These are phyloP conservation scores for Pichia pseudocactophila DNA, from an alignment of 805 yeast genomes.

Conservation along the genomic window DNA sequence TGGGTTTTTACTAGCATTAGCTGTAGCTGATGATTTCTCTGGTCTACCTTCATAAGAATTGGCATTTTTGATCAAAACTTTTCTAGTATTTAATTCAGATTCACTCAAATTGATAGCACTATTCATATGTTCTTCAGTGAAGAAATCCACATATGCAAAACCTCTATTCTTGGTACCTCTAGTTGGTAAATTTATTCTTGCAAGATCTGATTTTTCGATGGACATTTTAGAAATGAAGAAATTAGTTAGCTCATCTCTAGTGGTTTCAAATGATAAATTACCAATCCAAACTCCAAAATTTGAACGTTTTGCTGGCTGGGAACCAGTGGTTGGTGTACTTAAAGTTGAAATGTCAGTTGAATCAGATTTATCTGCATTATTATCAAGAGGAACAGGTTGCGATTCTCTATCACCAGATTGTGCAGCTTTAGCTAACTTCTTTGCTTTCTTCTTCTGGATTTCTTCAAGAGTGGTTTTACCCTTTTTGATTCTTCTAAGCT, in stretches of 20 bases:
- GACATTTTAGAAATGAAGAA: slow-evolving; percentile 56
- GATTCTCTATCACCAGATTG: slow-evolving; percentile 6
- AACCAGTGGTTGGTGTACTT: slow-evolving; percentile 7
- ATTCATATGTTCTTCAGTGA: slow-evolving; percentile 47
- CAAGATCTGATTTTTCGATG: slow-evolving; percentile 50
- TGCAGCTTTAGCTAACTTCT: slow-evolving; percentile 23
- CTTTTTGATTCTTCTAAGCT: slow-evolving; percentile 74
- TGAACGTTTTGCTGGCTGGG: slow-evolving; percentile 29
- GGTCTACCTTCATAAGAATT: slow-evolving; percentile 86
- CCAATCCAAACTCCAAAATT: slow-evolving; percentile 90
- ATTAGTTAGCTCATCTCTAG: slow-evolving; percentile 59
- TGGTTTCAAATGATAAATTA: slow-evolving; percentile 77
- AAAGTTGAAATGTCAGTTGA: slow-evolving; percentile 26
- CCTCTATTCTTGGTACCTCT: slow-evolving; percentile 66
- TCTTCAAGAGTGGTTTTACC: slow-evolving; percentile 59
- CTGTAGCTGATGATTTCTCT: slow-evolving; percentile 20
- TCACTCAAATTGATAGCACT: slow-evolving; percentile 66
- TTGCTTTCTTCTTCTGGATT: slow-evolving; percentile 31
- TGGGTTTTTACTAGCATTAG: slow-evolving; percentile 55
- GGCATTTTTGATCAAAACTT: slow-evolving; percentile 73
- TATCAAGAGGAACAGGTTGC: slow-evolving; percentile 11
- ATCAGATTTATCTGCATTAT: slow-evolving; percentile 10
- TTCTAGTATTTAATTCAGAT: slow-evolving; percentile 69
- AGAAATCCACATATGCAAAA: slow-evolving; percentile 85
- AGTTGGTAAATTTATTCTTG: slow-evolving; percentile 75